These are phyloP conservation scores for Eremomyces bilateralis DNA, from an alignment of 495 filamentous ascomycete species.

Conservation along the genomic window DNA sequence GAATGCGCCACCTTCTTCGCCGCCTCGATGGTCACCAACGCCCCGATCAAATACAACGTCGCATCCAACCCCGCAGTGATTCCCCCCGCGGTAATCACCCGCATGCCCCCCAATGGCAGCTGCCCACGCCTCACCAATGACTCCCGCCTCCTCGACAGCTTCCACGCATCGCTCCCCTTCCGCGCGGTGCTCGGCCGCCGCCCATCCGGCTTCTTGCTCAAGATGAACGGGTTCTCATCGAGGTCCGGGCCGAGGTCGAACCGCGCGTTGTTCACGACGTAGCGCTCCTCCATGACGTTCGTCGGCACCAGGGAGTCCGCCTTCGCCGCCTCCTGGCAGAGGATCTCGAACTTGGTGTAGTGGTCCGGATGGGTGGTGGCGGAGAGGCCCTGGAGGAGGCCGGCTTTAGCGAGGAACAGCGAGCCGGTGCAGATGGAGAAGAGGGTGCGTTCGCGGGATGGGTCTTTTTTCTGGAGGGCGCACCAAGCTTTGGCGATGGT, in stretches of 20 bases:
- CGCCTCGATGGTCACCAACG: conserved; percentile 42
- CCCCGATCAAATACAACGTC: conserved; percentile 52
- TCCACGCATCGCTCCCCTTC: conserved; percentile 54
- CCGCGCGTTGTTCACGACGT: conserved; percentile 60
- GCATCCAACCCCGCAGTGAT: conserved; percentile 61
- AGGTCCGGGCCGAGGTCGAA: conserved; percentile 50
- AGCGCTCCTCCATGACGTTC: conserved; percentile 56
- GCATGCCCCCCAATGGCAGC: conserved; percentile 43
- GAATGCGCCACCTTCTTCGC: conserved; percentile 44
- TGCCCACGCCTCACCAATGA: conserved; percentile 42
- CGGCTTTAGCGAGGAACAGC: conserved; percentile 47
- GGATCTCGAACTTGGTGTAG: conserved; percentile 33
- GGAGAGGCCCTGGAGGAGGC: conserved; percentile 48
- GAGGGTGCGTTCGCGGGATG: conserved; percentile 46
- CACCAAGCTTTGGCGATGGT: conserved; percentile 41
- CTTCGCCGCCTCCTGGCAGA: conserved; percentile 42
- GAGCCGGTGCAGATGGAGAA: conserved; percentile 58
- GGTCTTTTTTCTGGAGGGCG: conserved; percentile 43
- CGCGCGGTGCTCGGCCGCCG: conserved; percentile 38
- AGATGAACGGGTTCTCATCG: conserved; percentile 55
- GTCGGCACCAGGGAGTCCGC: conserved; percentile 35
- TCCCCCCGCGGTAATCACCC: conserved; percentile 57
- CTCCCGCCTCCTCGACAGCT: conserved; percentile 39
- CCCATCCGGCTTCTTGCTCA: conserved; percentile 38
- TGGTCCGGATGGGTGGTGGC: conserved; percentile 28